Conservation (phyloP, 1,284 basidiomycete genomes). For the Malassezia equina region DNA sequence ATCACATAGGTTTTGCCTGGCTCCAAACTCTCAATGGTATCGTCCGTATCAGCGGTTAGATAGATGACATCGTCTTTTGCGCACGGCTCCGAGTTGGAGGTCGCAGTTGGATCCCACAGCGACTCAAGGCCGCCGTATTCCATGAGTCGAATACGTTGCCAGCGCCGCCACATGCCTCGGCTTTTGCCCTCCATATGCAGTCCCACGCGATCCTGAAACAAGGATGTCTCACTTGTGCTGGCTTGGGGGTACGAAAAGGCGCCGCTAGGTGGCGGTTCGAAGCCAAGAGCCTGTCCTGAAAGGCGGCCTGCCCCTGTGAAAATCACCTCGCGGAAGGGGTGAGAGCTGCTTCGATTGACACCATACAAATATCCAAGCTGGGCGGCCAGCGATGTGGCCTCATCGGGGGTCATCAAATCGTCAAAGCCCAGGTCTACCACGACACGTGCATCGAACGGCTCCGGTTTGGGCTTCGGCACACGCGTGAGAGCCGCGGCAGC, state of each 20-base stretch:
- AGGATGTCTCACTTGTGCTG: constrained; percentile 8
- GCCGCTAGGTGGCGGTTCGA: constrained; percentile 3
- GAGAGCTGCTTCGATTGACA: constrained; percentile 63
- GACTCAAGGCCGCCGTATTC: constrained; percentile 50
- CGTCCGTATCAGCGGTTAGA: constrained; percentile 83
- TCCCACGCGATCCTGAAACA: constrained; percentile 57
- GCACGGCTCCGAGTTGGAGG: constrained; percentile 2
- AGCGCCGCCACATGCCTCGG: constrained; percentile 64
- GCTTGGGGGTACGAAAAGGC: constrained; percentile 1
- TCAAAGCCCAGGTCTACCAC: constrained; percentile 90
- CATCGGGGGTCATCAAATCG: constrained; percentile 87
- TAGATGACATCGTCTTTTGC: constrained; percentile 55
- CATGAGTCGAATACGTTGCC: constrained; percentile 75
- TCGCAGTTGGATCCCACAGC: not conserved
- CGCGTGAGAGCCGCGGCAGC: constrained; percentile 48
- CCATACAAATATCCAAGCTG: constrained; percentile 84
- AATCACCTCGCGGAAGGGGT: constrained; percentile 63
- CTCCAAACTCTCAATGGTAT: constrained; percentile 69
- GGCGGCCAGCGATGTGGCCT: constrained; percentile 72
- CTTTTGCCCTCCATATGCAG: constrained; percentile 65
- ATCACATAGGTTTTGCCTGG: constrained; percentile 85
- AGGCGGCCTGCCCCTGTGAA: constrained; percentile 59
- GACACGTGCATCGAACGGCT: constrained; percentile 56
- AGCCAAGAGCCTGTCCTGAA: constrained; percentile 7
- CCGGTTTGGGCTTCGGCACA: constrained; percentile 46